These are phyloP conservation scores for Cadophora gregata DNA, from an alignment of 2,329 filamentous ascomycete species.

Conservation along the genomic window DNA sequence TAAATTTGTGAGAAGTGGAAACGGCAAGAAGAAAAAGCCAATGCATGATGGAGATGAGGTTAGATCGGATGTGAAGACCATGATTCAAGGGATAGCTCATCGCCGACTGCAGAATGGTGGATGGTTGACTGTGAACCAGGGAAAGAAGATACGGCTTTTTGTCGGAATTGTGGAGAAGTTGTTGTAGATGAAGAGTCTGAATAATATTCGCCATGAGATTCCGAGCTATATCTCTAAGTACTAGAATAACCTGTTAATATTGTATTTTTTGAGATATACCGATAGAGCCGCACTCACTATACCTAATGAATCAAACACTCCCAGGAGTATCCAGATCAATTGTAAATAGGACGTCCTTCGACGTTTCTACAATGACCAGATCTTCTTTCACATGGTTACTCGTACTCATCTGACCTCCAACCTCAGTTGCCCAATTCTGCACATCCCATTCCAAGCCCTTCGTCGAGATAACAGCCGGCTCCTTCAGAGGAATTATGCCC, in stretches of 20 bases:
- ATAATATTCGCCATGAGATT: too few relatives aligned
- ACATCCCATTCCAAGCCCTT: slow-evolving; percentile 92
- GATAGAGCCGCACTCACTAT: neutral
- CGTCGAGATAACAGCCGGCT: slow-evolving; percentile 79
- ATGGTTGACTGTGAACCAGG: neutral
- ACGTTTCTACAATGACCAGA: slow-evolving; percentile 65
- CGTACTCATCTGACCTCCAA: slow-evolving; percentile 77
- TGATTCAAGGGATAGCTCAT: neutral
- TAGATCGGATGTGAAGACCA: neutral
- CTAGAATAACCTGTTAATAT: neutral
- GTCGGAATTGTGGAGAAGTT: neutral
- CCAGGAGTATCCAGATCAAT: slow-evolving; percentile 57
- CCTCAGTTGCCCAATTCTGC: slow-evolving; percentile 75
- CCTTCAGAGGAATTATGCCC: slow-evolving; percentile 84
- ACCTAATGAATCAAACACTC: neutral
- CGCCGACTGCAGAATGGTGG: neutral
- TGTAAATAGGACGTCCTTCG: slow-evolving; percentile 74
- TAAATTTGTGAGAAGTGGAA: neutral
- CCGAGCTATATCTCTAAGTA: neutral
- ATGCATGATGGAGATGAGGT: too few relatives aligned
- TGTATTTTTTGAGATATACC: too few relatives aligned
- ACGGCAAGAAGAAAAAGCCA: neutral
- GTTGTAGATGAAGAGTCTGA: neutral
- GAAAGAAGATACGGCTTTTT: neutral
- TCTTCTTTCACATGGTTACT: slow-evolving; percentile 77